phyloP scores from a whole-genome alignment of 2,329 filamentous ascomycete genomes.

The Zasmidium cellare region DNA sequence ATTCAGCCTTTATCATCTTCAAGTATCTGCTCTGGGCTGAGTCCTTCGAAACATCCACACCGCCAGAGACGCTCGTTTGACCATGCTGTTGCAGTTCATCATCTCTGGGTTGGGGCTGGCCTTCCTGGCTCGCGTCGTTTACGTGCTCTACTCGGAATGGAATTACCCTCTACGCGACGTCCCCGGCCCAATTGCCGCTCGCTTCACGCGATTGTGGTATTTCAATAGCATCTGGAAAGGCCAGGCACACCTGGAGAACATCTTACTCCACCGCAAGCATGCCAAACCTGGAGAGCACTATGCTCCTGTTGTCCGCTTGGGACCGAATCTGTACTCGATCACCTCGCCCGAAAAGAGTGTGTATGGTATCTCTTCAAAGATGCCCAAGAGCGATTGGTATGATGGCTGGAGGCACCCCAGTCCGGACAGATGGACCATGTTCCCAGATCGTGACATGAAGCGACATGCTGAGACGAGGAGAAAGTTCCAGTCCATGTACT shows the following conservation, averaged over 20 bases:
- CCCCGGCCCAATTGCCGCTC: slow-evolving; percentile 23
- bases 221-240: slow-evolving; percentile 21
- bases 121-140: not conserved
- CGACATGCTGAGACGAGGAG: slow-evolving; percentile 20
- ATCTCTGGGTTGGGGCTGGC: not conserved
- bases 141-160: slow-evolving; percentile 6
- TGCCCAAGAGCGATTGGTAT: slow-evolving; percentile 28
- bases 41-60: no score
- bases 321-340: slow-evolving; percentile 24
- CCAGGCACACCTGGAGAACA: slow-evolving; percentile 23
- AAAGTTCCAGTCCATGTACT: slow-evolving; percentile 25
- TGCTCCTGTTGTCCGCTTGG: slow-evolving; percentile 23
- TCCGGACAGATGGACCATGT: slow-evolving; percentile 18
- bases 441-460: slow-evolving; percentile 19
- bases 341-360: slow-evolving; percentile 18
- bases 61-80: no score
- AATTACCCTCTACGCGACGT: slow-evolving; percentile 19
- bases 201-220: slow-evolving; percentile 25
- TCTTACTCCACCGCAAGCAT: slow-evolving; percentile 22
- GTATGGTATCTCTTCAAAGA: slow-evolving; percentile 23
- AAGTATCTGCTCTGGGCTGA: no score
- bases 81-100: no score
- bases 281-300: slow-evolving; percentile 17
- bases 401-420: slow-evolving; percentile 17
- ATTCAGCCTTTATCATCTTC: no score